Evolutionary conservation across 495 filamentous ascomycete genomes (phyloP), one percentile per base, ranked within the genome.

Genomic region (Penicillium subrubescens): DNA sequence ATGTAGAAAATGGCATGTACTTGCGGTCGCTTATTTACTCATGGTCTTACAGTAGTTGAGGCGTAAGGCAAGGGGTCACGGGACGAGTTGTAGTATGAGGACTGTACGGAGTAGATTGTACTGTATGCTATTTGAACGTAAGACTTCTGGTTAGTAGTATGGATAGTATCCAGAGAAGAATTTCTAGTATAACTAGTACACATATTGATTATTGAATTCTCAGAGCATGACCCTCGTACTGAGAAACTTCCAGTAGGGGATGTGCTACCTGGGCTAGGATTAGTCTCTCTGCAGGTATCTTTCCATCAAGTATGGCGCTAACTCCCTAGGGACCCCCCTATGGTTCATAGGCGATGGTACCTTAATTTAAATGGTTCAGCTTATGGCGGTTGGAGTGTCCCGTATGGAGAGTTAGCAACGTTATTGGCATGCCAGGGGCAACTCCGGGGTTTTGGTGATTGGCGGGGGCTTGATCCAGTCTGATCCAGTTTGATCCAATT

Each of bases 351-450:
- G 44, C 44, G 21, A 48, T 48, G 44, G 48, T 31, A 52, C 48
- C 48, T 52, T 52, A 31, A 52, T 52, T 17, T 27, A 50, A 27
- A 50, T 37, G 35, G 35, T 37, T 41, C 37, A 5, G 37, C 37
- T 41, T 41, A 15, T 15, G 37, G 37, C 3, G 5, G 31, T 33
- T 33, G 31, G 15, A 14, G 3, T 12, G 10, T 41, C 37, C 37
- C 5, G 37, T 41, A 41, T 14, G 37, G 37, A 41, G 35, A 37
- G 21, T 27, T 27, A 2, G 21, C 21, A 50, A 11, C 23, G 11
- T 27, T 21, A 43, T 51, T 60, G 50, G 57, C 60, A 66, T 62
- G 56, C 64, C 60, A 67, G 67, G 67, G 67, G 61, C 44, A 15
- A 46, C 44, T 8, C 48, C 54, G 35, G 57, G 61, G 29, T 52